These are phyloP conservation scores for Leishmania guyanensis DNA, from an alignment of 208 protist genomes.

Conservation along the genomic window DNA sequence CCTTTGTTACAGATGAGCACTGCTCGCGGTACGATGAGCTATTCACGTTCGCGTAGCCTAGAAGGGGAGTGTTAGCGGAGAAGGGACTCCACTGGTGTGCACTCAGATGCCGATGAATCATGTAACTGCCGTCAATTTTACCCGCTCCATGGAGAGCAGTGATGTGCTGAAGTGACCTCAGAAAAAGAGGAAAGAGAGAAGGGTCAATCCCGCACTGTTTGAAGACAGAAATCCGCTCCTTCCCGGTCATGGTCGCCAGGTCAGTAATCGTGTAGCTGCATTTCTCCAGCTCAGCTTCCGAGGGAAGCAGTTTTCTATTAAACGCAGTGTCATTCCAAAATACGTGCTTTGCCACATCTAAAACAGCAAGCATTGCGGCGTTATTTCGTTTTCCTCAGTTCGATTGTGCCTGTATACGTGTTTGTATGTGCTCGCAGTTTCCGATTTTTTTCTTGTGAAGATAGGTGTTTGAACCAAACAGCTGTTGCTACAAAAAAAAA, in stretches of 20 bases:
- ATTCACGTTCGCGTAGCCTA: constrained; percentile 64
- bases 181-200: constrained; percentile 74
- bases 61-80: constrained; percentile 41
- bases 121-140: constrained; percentile 58
- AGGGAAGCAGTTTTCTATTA: constrained; percentile 59
- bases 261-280: constrained; percentile 61
- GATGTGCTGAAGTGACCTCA: constrained; percentile 77
- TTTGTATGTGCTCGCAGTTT: background rate
- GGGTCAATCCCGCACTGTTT: constrained; percentile 72
- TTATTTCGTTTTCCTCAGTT: background rate
- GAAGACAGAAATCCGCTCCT: constrained; percentile 69
- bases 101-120: constrained; percentile 74
- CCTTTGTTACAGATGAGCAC: background rate
- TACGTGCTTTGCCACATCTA: constrained; percentile 73
- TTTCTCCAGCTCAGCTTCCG: constrained; percentile 62
- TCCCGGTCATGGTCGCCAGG: constrained; percentile 76
- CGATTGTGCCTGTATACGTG: background rate
- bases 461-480: background rate
- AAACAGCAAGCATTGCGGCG: constrained; percentile 63
- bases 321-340: constrained; percentile 83
- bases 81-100: constrained; percentile 70
- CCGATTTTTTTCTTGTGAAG: background rate
- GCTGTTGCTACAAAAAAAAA: constrained; percentile 1
- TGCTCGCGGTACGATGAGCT: constrained; percentile 58
- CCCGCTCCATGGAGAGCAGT: constrained; percentile 59